phyloP scores from a whole-genome alignment of 345 rosid species.

The Linum lewisii region DNA sequence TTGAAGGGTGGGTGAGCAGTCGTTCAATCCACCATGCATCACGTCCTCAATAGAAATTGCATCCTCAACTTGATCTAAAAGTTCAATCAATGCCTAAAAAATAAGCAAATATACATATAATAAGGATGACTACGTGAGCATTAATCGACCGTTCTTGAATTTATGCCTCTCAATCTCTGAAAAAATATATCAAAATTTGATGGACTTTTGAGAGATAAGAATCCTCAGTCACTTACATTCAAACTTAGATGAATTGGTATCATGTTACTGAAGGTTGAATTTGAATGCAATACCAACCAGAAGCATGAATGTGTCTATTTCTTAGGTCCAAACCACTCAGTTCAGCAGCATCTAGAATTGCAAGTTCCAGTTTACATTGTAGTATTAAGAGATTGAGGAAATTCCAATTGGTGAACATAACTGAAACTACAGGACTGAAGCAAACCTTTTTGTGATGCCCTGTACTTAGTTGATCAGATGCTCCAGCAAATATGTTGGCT shows the following conservation, averaged over 20 bases:
- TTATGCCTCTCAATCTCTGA: not conserved
- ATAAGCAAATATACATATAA: conserved; percentile 5
- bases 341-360: no score
- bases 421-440: conserved; percentile 2
- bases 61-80: conserved; percentile 90
- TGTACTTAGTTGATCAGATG: conserved; percentile 29
- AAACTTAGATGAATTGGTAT: no score
- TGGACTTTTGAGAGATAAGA: no score
- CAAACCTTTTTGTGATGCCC: conserved; percentile 80
- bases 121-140: not conserved
- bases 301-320: no score
- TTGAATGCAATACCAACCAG: no score
- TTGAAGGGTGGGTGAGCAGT: conserved; percentile 28
- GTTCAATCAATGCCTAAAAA: conserved; percentile 71
- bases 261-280: no score
- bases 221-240: no score
- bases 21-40: conserved; percentile 24
- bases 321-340: no score
- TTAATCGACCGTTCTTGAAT: not conserved
- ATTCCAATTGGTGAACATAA: not conserved
- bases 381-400: no score
- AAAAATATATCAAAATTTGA: no score
- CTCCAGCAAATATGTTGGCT: conserved; percentile 25
- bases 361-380: not conserved
- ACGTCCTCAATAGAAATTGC: conserved; percentile 66